Evolutionary conservation across 2,329 filamentous ascomycete species (phyloP).

Genomic region (Ascochyta fabae): DNA sequence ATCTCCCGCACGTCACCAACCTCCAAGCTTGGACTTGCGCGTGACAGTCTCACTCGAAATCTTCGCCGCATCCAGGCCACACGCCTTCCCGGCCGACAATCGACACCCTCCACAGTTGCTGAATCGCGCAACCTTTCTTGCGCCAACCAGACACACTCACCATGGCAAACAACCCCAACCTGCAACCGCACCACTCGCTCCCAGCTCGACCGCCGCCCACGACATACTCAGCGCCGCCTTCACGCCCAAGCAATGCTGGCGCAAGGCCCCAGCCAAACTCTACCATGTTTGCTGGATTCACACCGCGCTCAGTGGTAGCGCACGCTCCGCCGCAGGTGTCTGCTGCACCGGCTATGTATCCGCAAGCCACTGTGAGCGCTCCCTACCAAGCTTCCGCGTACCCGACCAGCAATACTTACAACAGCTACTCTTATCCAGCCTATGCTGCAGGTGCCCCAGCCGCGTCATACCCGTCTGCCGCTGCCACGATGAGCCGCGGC

Average conservation of each 20-base stretch:
- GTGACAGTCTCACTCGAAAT: conserved; percentile 8
- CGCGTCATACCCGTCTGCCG: conserved; percentile 28
- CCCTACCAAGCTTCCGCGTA: conserved; percentile 51
- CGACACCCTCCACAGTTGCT: conserved; percentile 5
- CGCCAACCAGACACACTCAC: conserved; percentile 7
- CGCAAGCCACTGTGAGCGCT: conserved; percentile 52
- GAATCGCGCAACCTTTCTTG: conserved; percentile 10
- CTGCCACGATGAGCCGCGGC: conserved; percentile 38
- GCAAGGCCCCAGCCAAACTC: conserved; percentile 34
- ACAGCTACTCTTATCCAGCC: conserved; percentile 75
- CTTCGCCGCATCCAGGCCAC: conserved; percentile 12
- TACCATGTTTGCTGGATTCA: conserved; percentile 61
- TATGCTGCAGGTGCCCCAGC: conserved; percentile 56
- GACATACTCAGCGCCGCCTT: conserved; percentile 66
- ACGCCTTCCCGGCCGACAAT: conserved; percentile 19
- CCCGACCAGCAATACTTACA: conserved; percentile 55
- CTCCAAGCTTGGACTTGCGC: conserved; percentile 11
- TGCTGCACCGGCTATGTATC: conserved; percentile 43
- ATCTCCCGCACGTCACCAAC: conserved; percentile 12
- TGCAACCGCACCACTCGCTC: conserved; percentile 65
- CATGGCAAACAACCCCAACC: conserved; percentile 30
- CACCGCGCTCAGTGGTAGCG: conserved; percentile 62
- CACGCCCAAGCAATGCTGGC: conserved; percentile 47
- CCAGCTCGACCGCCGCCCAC: conserved; percentile 76
- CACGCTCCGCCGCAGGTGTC: conserved; percentile 45